Percentiles rank a stretch among this genome's conserved stretches.
phyloP scores from a whole-genome alignment of 495 filamentous ascomycete species.

The Xanthoparmelia taractica region DNA sequence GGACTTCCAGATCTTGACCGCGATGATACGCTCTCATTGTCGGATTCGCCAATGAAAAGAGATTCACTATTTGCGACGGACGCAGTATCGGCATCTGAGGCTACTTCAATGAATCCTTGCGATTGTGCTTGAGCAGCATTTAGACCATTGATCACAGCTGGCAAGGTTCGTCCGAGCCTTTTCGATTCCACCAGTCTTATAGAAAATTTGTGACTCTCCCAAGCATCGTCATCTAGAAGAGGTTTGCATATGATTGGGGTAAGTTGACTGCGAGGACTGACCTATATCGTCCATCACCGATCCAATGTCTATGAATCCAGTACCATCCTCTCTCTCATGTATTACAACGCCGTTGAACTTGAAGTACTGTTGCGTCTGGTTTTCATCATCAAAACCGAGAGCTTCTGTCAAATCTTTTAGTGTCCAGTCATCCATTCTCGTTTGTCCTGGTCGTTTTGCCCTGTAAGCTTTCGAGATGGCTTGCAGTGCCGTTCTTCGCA shows the following conservation, averaged over 20 bases:
- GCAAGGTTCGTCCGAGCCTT: constrained; percentile 40
- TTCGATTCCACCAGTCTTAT: constrained; percentile 44
- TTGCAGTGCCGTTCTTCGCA: constrained; percentile 70
- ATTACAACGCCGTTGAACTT: constrained; percentile 61
- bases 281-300: constrained; percentile 24
- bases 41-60: constrained; percentile 41
- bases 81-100: constrained; percentile 19
- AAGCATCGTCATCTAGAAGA: constrained; percentile 24
- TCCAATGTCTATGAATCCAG: constrained; percentile 43
- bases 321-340: constrained; percentile 40
- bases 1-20: constrained; percentile 12
- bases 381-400: constrained; percentile 65
- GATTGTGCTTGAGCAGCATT: constrained; percentile 41
- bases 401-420: constrained; percentile 55
- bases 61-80: constrained; percentile 31
- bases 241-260: constrained; percentile 7
- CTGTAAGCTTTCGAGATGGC: constrained; percentile 56
- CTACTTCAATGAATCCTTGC: constrained; percentile 41
- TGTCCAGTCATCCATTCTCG: constrained; percentile 69
- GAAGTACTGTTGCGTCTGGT: constrained; percentile 62
- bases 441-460: constrained; percentile 31
- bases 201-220: constrained; percentile 43
- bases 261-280: constrained; percentile 16
- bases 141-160: constrained; percentile 46
- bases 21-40: constrained; percentile 21